These are phyloP conservation scores for Fusarium verticillioides DNA, from an alignment of 2,329 filamentous ascomycete genomes.

Conservation along the genomic window DNA sequence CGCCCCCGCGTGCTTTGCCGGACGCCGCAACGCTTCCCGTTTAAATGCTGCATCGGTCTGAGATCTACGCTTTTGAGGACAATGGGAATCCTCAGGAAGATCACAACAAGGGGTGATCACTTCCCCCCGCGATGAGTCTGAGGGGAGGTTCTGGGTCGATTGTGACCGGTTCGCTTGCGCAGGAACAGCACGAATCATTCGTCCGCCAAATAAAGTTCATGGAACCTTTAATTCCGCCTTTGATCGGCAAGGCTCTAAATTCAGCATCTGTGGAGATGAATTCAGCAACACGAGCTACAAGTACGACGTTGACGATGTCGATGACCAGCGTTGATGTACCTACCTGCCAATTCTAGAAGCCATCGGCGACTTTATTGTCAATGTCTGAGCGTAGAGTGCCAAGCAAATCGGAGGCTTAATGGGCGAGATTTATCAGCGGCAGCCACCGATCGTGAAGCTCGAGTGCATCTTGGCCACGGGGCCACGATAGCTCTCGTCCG, in stretches of 20 bases:
- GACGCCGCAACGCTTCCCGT: conserved; percentile 32
- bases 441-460: conserved; percentile 19
- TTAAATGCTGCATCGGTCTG: conserved; percentile 20
- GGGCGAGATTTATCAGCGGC: background rate
- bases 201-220: conserved; percentile 21
- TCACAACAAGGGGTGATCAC: conserved; percentile 25
- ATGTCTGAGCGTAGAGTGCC: background rate
- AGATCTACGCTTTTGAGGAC: conserved; percentile 30
- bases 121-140: conserved; percentile 7
- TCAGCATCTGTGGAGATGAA: background rate
- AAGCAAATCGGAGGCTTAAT: background rate
- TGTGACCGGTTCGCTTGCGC: conserved; percentile 32
- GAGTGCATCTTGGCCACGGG: conserved; percentile 15
- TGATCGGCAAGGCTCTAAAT: conserved; percentile 20
- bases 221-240: conserved; percentile 21
- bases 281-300: background rate
- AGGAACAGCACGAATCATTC: conserved; percentile 29
- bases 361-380: background rate
- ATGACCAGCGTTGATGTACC: background rate
- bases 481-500: conserved; percentile 10
- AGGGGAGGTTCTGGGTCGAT: conserved; percentile 18
- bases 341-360: background rate
- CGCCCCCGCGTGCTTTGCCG: conserved; percentile 36
- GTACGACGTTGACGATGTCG: background rate
- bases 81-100: conserved; percentile 26